Evolutionary conservation across 73 alveolate genomes (phyloP), one percentile per base, ranked within the genome.

Genomic region (Halteria grandinella): DNA sequence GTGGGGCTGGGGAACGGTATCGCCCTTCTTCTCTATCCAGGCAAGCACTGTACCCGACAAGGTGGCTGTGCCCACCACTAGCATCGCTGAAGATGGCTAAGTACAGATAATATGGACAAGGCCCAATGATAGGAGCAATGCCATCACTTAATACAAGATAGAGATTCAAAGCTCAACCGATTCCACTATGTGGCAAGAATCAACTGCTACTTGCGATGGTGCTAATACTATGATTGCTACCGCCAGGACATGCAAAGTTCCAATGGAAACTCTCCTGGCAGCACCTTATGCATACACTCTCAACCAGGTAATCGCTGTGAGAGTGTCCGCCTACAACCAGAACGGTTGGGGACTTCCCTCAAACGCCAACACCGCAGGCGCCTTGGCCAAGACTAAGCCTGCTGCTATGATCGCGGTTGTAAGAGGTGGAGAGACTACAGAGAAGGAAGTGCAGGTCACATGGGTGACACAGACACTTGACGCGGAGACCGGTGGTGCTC

Each of bases 401-500:
- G 63, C 28, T 17, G 11, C 55, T 37, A 52, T 79, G 76, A 17
- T n/a, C 31, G 29, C 62, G 0, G 57, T 40, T 0, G 55, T 62
- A 3, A 8, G 33, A 32, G 58, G n/a, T n/a, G n/a, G n/a, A n/a
- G n/a, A n/a, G n/a, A n/a, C n/a, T n/a, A n/a, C n/a, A n/a, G n/a
- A n/a, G n/a, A n/a, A n/a, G n/a, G n/a, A n/a, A n/a, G n/a, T n/a
- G n/a, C n/a, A n/a, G n/a, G n/a, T n/a, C n/a, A n/a, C n/a, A 14
- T 37, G 49, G 18, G 57, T 47, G 57, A 15, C 18, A 11, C 63
- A 82, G 1, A 33, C 89, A 1, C 49, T 79, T 1, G 89, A 79
- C 58, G 15, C 76, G 5, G 21, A 75, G 0, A 79, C 83, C 4
- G 89, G 89, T n/a, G 83, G 83, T 4, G 57, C 21, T 47, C 49